Evolutionary conservation across 192 early-diverging fungal species (phyloP).

Genomic region (Backusella macrospora): DNA sequence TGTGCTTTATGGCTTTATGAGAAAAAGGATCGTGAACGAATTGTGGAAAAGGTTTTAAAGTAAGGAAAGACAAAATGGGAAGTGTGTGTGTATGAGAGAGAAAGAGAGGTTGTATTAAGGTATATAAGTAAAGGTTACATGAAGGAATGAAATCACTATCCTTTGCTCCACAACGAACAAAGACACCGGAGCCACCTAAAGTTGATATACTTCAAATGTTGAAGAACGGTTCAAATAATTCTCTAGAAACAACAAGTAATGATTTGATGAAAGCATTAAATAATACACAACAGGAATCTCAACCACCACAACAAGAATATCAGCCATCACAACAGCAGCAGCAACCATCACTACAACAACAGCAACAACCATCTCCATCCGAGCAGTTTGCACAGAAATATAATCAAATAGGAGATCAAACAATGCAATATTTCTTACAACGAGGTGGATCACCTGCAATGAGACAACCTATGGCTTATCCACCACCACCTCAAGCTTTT

Average conservation of each 20-base stretch:
- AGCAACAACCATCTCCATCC: background rate
- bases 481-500: no score
- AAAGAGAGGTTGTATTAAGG: no score
- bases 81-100: no score
- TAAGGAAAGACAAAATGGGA: no score
- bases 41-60: slow-evolving; percentile 46
- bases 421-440: no score
- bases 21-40: slow-evolving; percentile 63
- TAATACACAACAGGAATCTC: background rate
- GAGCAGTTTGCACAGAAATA: no score
- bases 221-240: slow-evolving; percentile 1
- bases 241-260: background rate
- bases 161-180: background rate
- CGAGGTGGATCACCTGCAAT: no score
- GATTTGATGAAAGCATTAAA: slow-evolving; percentile 12
- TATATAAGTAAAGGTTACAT: background rate
- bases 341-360: slow-evolving; percentile 2
- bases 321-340: background rate
- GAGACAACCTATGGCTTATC: no score
- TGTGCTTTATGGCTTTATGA: slow-evolving; percentile 84
- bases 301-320: background rate
- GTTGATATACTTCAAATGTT: slow-evolving; percentile 31
- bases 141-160: slow-evolving; percentile 22
- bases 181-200: background rate
- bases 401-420: no score